A percentile compares a stretch with the other conserved stretches of the same genome.
Conservation (phyloP, 2,329 filamentous ascomycete genomes). For the Fusarium nodosum region DNA sequence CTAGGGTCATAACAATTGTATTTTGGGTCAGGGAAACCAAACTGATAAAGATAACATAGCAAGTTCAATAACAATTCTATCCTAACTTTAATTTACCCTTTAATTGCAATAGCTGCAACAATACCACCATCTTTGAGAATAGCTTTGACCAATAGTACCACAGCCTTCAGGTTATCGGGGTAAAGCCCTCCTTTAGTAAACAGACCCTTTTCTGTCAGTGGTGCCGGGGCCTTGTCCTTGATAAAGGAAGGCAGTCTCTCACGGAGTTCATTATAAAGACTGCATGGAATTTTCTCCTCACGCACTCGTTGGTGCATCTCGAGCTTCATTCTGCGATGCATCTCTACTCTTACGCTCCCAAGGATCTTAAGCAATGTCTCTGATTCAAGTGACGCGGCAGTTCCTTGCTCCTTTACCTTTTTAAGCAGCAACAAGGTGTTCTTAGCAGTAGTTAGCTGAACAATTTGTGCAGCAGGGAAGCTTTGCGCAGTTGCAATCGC, state of each 20-base stretch:
- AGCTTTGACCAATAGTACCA: not conserved
- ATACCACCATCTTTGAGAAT: not conserved
- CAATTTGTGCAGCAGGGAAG: not conserved
- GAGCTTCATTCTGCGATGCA: conserved; percentile 1
- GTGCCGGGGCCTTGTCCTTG: not conserved
- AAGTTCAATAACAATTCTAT: too few species aligned
- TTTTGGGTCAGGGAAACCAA: too few species aligned
- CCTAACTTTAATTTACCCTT: not conserved
- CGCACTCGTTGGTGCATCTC: conserved; percentile 12
- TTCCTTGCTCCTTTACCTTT: not conserved
- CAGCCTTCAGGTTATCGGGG: not conserved
- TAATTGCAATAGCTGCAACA: not conserved
- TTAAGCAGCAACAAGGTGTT: not conserved
- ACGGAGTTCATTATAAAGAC: not conserved
- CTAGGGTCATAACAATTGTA: too few species aligned
- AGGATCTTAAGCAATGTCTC: not conserved
- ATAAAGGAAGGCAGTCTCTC: not conserved
- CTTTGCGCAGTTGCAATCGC: not conserved
- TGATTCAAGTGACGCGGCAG: not conserved
- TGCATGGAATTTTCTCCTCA: not conserved
- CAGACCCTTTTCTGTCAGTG: not conserved
- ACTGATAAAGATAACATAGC: too few species aligned
- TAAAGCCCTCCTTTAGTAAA: not conserved
- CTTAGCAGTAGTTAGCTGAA: not conserved
- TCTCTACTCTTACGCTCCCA: conserved; percentile 1